Conservation (phyloP, 106 monocot species). For the Cymbidium sinense region DNA sequence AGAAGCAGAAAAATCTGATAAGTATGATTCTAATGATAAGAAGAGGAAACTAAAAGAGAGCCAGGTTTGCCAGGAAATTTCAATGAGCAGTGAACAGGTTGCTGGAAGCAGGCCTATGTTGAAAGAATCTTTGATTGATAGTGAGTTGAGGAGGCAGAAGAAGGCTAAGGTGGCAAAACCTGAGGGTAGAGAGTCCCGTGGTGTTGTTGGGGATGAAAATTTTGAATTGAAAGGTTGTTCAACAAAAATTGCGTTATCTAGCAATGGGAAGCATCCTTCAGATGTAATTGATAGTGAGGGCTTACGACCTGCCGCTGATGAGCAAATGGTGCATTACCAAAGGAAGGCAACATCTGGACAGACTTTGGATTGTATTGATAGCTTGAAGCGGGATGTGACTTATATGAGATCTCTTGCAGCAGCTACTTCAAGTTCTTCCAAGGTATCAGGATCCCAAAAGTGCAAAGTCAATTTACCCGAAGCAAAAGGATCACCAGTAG, state of each 20-base stretch:
- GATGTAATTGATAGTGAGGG: conserved; percentile 13
- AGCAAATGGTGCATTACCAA: conserved; percentile 12
- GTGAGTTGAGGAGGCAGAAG: conserved; percentile 34
- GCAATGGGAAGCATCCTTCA: conserved; percentile 8
- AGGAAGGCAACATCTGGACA: conserved; percentile 6
- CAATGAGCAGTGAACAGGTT: background rate
- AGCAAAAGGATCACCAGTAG: conserved; percentile 48
- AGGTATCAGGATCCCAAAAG: conserved; percentile 48
- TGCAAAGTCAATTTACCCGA: conserved; percentile 41
- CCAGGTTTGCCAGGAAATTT: conserved; percentile 12
- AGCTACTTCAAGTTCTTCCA: conserved; percentile 63
- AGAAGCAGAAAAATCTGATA: conserved; percentile 25
- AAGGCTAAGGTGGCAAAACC: conserved; percentile 32
- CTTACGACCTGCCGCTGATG: conserved; percentile 13
- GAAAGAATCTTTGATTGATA: conserved; percentile 29
- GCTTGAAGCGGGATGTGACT: conserved; percentile 22
- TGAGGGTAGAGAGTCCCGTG: conserved; percentile 27
- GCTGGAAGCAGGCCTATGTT: conserved; percentile 2
- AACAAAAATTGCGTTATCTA: conserved; percentile 17
- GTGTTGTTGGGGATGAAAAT: conserved; percentile 11
- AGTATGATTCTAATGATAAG: conserved; percentile 25
- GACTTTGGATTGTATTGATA: conserved; percentile 18
- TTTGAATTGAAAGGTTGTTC: conserved; percentile 10
- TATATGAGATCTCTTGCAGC: conserved; percentile 20
- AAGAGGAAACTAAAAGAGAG: conserved; percentile 51